phyloP scores from a whole-genome alignment of 1,284 basidiomycete genomes.

The Microbotryum silenes-acaulis region DNA sequence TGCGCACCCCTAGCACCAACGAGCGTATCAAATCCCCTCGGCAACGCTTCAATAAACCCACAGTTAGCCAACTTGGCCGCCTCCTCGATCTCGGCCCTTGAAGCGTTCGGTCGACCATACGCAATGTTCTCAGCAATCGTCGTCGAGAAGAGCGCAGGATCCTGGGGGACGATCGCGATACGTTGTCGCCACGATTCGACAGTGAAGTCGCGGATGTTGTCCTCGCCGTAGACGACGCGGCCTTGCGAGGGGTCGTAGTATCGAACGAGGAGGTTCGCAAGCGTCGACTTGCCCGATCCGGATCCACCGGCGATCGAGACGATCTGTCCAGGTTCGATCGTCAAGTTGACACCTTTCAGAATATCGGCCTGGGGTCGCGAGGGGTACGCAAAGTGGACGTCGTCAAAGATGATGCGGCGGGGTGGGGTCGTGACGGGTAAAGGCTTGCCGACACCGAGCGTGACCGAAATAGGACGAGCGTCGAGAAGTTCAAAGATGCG shows the following conservation, averaged over 20 bases:
- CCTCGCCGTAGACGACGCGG: constrained; percentile 57
- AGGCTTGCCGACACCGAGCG: constrained; percentile 51
- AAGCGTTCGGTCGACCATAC: constrained; percentile 67
- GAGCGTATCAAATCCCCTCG: constrained; percentile 69
- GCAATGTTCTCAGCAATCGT: constrained; percentile 49
- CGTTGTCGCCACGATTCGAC: constrained; percentile 74
- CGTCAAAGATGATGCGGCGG: constrained; percentile 61
- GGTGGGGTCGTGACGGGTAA: constrained; percentile 40
- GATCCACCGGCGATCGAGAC: constrained; percentile 42
- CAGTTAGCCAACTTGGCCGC: constrained; percentile 89
- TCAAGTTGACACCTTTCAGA: constrained; percentile 58
- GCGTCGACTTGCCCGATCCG: constrained; percentile 62
- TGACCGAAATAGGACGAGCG: constrained; percentile 51
- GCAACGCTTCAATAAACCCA: constrained; percentile 79
- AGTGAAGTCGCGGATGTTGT: constrained; percentile 75
- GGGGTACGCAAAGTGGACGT: constrained; percentile 76
- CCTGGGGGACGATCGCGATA: constrained; percentile 81
- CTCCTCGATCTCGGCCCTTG: constrained; percentile 71
- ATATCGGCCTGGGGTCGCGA: constrained; percentile 64
- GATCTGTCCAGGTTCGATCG: constrained; percentile 53
- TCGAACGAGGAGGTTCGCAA: constrained; percentile 77
- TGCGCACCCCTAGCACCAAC: constrained; percentile 37
- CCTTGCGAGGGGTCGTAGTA: constrained; percentile 89
- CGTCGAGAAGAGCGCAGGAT: constrained; percentile 32
- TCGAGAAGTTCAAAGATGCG: constrained; percentile 91